These are phyloP conservation scores for Westerdykella ornata DNA, from an alignment of 2,329 filamentous ascomycete species.

Conservation along the genomic window DNA sequence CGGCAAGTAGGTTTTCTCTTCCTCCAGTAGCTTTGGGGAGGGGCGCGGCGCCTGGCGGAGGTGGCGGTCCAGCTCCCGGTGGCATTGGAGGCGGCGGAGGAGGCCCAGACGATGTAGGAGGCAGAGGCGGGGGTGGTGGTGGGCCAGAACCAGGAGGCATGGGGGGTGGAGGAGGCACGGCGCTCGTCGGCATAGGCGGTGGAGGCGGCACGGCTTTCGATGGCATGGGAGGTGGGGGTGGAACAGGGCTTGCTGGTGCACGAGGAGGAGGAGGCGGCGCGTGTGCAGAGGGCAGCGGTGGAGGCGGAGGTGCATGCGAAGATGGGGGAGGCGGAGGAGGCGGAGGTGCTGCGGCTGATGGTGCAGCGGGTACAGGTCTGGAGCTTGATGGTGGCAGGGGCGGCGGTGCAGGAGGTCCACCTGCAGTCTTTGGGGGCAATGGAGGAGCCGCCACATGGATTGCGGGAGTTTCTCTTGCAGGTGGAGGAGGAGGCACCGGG, in stretches of 20 bases:
- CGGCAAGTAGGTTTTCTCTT: slow-evolving; percentile 59
- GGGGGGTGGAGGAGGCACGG: slow-evolving; percentile 27
- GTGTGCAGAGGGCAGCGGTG: slow-evolving; percentile 15
- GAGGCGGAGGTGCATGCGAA: slow-evolving; percentile 24
- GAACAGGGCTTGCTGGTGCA: slow-evolving; percentile 26
- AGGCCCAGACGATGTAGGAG: slow-evolving; percentile 22
- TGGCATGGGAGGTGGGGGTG: slow-evolving; percentile 43
- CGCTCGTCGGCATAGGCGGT: slow-evolving; percentile 4
- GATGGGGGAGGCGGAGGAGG: slow-evolving; percentile 22
- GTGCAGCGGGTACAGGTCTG: slow-evolving; percentile 13
- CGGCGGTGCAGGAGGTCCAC: slow-evolving; percentile 51
- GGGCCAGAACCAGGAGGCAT: slow-evolving; percentile 20
- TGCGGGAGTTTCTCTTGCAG: slow-evolving; percentile 38
- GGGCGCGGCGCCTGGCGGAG: slow-evolving; percentile 30
- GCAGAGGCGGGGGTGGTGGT: slow-evolving; percentile 23
- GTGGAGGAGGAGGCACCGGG: slow-evolving; percentile 54
- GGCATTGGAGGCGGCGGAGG: slow-evolving; percentile 39
- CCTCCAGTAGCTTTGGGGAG: slow-evolving; percentile 36
- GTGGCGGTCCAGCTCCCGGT: slow-evolving; percentile 24
- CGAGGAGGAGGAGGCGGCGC: slow-evolving; percentile 34
- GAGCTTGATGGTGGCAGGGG: slow-evolving; percentile 43
- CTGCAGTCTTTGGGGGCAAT: slow-evolving; percentile 31
- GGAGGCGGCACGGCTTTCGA: slow-evolving; percentile 23
- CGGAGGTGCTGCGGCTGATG: slow-evolving; percentile 23
- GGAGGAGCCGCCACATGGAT: slow-evolving; percentile 32